Evolutionary conservation across 2,329 filamentous ascomycete species (phyloP), one percentile per base, ranked within the genome.

Genomic region (Amesomyces nigricolor): DNA sequence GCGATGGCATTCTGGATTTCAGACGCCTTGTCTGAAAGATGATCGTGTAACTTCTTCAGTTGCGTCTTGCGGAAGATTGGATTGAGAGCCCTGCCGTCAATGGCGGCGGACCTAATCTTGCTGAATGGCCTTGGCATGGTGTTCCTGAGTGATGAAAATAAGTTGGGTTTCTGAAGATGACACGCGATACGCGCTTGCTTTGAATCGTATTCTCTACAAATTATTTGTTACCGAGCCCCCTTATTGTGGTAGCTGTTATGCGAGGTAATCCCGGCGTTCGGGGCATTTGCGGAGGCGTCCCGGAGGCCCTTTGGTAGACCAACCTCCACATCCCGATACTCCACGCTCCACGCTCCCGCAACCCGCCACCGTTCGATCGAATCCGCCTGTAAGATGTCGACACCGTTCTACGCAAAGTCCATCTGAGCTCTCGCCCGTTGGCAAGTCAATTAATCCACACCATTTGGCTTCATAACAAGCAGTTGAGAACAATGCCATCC

Each of bases 301-400:
- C 30, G 2, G 1, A 32, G 10, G 30, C 10, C 10, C 30, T 8
- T 10, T 32, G 19, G 51, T 22, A 14, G 42, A 3, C 2, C 16
- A 14, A n/a, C 51, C 51, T 42, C 51, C 51, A 53, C 51, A 47
- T 53, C 51, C 51, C 51, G 51, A 14, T 1, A 22, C n/a, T n/a
- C 19, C 14, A 22, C 50, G 42, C 22, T 42, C 6, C 30, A 32
- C 35, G 30, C 50, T 26, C 17, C 17, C 17, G 17, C 17, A 19
- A 6, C 5, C 43, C 51, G 43, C 14, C 32, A 2, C 32, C 39
- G 2, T 17, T 1, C 39, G 16, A 19, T 6, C 32, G 13, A 39
- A 7, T 5, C 38, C 10, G 8, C 13, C 22, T 16, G 38, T 32
- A 19, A 50, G 39, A 35, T 51, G 40, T 26, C 30, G 17, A 5